Percentiles rank a stretch among this genome's conserved stretches.
Evolutionary conservation across 192 early-diverging fungal genomes (phyloP).

Genomic region (Endogone sp.): DNA sequence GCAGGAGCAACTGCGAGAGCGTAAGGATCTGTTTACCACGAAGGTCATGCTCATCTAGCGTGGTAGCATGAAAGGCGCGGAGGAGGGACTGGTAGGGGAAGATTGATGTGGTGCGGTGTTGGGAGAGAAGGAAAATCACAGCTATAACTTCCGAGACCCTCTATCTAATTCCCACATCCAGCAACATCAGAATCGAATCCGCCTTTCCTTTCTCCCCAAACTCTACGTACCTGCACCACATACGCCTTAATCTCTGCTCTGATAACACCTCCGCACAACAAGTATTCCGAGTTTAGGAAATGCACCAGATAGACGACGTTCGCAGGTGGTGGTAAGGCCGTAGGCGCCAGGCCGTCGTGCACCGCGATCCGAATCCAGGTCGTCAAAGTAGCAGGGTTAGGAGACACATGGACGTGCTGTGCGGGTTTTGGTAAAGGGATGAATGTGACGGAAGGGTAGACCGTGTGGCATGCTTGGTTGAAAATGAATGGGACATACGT

Average conservation of each 20-base stretch:
- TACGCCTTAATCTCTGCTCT: slow-evolving; percentile 34
- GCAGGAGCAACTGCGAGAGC: slow-evolving; percentile 29
- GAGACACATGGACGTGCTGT: not conserved
- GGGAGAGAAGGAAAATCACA: not conserved
- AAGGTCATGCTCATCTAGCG: slow-evolving; percentile 35
- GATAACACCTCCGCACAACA: slow-evolving; percentile 23
- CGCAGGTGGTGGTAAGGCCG: slow-evolving; percentile 23
- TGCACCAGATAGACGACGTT: slow-evolving; percentile 37
- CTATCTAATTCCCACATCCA: not conserved
- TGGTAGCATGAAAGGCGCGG: slow-evolving; percentile 23
- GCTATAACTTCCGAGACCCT: too few relatives aligned
- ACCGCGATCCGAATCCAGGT: slow-evolving; percentile 43
- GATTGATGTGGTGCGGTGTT: not conserved
- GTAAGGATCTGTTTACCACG: slow-evolving; percentile 34
- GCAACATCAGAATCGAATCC: not conserved
- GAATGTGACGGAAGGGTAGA: not conserved
- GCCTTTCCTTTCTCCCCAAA: not conserved
- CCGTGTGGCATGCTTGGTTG: too few relatives aligned
- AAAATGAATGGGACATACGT: too few relatives aligned
- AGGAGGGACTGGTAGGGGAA: slow-evolving; percentile 20
- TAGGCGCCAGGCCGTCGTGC: slow-evolving; percentile 34
- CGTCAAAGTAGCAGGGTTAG: slow-evolving; percentile 1
- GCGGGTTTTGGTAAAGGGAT: not conserved
- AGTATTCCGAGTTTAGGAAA: slow-evolving; percentile 36
- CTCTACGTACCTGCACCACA: slow-evolving; percentile 29